Evolutionary conservation across 305 asterid genomes (phyloP).

Genomic region (Rubia tinctorum): DNA sequence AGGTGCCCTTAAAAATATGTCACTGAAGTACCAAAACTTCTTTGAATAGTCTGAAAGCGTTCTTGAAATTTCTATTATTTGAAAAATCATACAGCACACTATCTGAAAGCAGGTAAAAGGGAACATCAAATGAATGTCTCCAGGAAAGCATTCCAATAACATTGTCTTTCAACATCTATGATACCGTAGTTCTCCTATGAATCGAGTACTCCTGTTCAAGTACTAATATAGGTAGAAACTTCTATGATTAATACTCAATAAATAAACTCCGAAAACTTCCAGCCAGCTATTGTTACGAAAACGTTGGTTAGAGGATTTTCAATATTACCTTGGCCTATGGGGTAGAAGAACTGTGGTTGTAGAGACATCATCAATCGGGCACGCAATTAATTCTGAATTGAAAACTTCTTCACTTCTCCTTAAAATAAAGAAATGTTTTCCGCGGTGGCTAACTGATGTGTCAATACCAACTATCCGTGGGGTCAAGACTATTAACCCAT

Average conservation of each 20-base stretch:
- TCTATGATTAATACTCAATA: neutral
- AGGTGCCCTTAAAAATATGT: neutral
- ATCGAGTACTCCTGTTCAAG: neutral
- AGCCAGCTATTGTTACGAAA: neutral
- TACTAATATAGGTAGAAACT: neutral
- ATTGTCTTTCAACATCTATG: neutral
- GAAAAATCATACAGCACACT: neutral
- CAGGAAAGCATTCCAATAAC: neutral
- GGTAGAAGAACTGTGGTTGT: slow-evolving; percentile 65
- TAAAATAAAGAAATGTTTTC: slow-evolving; percentile 77
- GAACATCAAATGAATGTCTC: neutral
- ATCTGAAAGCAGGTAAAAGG: neutral
- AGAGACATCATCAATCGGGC: slow-evolving; percentile 71
- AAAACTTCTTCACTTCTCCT: slow-evolving; percentile 80
- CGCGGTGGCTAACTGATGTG: slow-evolving; percentile 88
- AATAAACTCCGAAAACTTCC: neutral
- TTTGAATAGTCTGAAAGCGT: neutral
- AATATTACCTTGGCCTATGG: slow-evolving; percentile 74
- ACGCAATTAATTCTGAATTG: slow-evolving; percentile 81
- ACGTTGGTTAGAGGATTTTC: neutral
- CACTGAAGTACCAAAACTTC: neutral
- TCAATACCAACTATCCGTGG: slow-evolving; percentile 73
- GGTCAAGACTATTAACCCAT: slow-evolving; percentile 63
- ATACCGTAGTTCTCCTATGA: neutral
- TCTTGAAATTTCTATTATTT: neutral